A percentile compares a stretch with the other conserved stretches of the same genome.
These are phyloP conservation scores for Solanum paucissectum DNA, from an alignment of 257 asterid species.

Conservation along the genomic window DNA sequence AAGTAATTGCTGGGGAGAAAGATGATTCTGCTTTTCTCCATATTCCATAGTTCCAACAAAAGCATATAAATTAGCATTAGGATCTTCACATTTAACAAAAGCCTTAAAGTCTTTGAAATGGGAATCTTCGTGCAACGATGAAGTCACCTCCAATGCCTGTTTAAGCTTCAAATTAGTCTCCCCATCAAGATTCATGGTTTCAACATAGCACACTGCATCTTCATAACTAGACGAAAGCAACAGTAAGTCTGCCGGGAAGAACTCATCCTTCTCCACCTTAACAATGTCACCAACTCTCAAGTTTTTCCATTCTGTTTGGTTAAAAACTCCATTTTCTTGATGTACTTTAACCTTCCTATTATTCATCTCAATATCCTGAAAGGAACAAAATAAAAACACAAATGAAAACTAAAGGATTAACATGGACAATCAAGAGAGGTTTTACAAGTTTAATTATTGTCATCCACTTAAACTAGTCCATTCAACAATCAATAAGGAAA, in stretches of 20 bases:
- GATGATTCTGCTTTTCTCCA: constrained; percentile 46
- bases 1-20: constrained; percentile 80
- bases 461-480: background rate
- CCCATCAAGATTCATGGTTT: constrained; percentile 95
- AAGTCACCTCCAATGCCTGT: constrained; percentile 60
- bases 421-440: background rate
- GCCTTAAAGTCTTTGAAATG: constrained; percentile 46
- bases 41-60: constrained; percentile 76
- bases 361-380: constrained; percentile 82
- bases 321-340: constrained; percentile 44
- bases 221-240: constrained; percentile 83
- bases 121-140: constrained; percentile 37
- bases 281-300: constrained; percentile 85
- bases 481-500: background rate
- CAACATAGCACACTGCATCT: constrained; percentile 86
- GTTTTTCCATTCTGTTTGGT: constrained; percentile 60
- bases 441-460: background rate
- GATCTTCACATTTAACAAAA: constrained; percentile 74
- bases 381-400: background rate
- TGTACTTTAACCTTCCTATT: constrained; percentile 67
- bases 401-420: background rate
- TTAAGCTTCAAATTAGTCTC: constrained; percentile 87
- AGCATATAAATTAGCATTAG: constrained; percentile 73
- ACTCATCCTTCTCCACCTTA: constrained; percentile 73
- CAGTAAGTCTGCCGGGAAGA: constrained; percentile 82